Percentiles rank a stretch among this genome's conserved stretches.
Conservation (phyloP, 345 rosid genomes). For the Erucastrum elatum region DNA sequence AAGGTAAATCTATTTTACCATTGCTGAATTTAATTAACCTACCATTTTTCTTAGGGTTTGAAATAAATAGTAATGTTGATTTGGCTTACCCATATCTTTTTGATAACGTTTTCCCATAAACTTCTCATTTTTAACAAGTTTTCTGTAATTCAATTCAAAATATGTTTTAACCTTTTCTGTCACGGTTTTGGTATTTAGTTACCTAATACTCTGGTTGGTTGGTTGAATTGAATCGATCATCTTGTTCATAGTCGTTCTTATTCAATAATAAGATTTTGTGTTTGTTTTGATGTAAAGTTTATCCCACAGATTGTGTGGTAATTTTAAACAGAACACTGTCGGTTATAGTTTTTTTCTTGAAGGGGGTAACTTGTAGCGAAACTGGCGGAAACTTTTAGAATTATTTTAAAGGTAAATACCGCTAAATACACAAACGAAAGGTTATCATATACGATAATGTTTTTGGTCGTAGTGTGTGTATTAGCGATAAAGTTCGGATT, state of each 20-base stretch:
- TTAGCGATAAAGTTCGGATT: slow-evolving; percentile 24
- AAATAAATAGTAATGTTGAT: background rate
- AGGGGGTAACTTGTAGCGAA: slow-evolving; percentile 29
- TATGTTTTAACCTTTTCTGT: background rate
- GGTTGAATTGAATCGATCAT: slow-evolving; percentile 3
- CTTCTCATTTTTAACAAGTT: slow-evolving; percentile 12
- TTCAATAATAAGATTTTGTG: background rate
- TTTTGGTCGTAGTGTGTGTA: background rate
- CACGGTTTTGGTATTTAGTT: slow-evolving; percentile 4
- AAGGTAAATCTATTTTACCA: background rate
- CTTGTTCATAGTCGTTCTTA: background rate
- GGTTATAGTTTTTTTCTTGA: background rate
- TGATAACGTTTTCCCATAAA: background rate
- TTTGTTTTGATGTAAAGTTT: background rate
- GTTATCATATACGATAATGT: background rate
- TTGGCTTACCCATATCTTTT: background rate
- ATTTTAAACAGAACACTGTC: background rate
- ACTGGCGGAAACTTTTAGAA: slow-evolving; percentile 17
- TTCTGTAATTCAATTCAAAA: slow-evolving; percentile 1
- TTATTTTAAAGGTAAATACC: background rate
- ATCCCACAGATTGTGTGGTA: background rate
- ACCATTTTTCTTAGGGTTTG: background rate
- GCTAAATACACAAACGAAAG: background rate
- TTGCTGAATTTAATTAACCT: background rate
- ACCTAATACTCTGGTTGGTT: slow-evolving; percentile 5